Base-by-base conservation (phyloP, 1,139 yeast genomes). In the Pichia sp. region DNA sequence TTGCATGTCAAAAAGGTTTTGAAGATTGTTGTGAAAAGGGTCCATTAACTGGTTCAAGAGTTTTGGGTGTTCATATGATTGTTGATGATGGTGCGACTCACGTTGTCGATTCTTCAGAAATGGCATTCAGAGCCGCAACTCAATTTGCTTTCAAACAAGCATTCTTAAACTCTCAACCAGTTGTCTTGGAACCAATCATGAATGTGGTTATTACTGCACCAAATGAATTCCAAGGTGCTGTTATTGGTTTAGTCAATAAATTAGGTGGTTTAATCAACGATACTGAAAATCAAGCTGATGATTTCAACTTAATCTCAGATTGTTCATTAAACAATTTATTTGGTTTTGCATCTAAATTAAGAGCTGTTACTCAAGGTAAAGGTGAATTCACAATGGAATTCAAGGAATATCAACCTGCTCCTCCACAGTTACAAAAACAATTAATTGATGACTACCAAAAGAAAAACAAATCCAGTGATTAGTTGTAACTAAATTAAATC, bases 341-440 rank as follows among this genome's bases (percentile, higher is more conserved):
- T 65, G 98, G 98, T 24, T 87, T 92, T 65, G 96, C 97, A 11
- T 87, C 97, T 12, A 80, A 87, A 26, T 75, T 94, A 64, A 84
- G 99, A 72, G 97, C 98, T 33, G 83, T 87, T 51, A 92, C 98
- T 25, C 98, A 94, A 69, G 99, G 99, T 67, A 94, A 94, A 67
- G 98, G 98, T 59, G 98, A 94, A 68, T 94, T 94, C 64, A 79
- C 96, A 4, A 74, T 94, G 67, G 99, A 94, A 66, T 94, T 92
- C 71, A 81, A 86, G 63, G 87, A 87, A 61, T 92, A 92, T 65
- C 78, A 95, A 42, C 96, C 95, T 55, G 85, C 95, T 45, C 76
- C 95, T 42, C 89, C 94, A 36, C 96, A 89, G 57, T 74, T 92
- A 55, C 98, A 92, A 69, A 84, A 75, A 63, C 87, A 90, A 69